These are phyloP conservation scores for Erythrophleum fordii DNA, from an alignment of 306 rosid species.

Conservation along the genomic window DNA sequence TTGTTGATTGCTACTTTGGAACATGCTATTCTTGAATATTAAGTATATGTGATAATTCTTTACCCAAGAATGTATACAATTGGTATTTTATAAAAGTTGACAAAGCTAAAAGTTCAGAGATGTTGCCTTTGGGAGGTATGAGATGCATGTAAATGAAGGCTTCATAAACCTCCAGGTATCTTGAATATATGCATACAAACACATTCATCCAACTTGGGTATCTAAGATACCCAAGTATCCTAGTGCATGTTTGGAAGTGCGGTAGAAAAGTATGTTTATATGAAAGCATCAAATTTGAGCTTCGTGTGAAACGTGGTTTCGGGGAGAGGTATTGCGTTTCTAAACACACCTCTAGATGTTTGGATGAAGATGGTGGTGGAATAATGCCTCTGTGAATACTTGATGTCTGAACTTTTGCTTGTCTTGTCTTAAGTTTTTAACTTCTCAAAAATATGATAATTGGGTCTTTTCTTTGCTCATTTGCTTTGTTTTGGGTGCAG, in stretches of 20 bases:
- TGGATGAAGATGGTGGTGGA: neutral
- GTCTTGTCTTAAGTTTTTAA: neutral
- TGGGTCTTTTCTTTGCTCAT: neutral
- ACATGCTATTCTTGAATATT: slow-evolving; percentile 18
- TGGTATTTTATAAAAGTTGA: neutral
- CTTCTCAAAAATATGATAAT: neutral
- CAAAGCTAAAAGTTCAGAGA: neutral
- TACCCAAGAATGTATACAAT: neutral
- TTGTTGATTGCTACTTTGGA: slow-evolving; percentile 20
- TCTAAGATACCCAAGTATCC: neutral
- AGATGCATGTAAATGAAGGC: neutral
- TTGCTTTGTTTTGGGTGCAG: slow-evolving; percentile 50
- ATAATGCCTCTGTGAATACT: neutral
- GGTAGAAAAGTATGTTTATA: too few species aligned
- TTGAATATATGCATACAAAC: too few species aligned
- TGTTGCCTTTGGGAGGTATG: neutral
- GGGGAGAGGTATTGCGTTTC: too few species aligned
- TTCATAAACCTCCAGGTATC: neutral
- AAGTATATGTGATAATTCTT: slow-evolving; percentile 14
- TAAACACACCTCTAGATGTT: too few species aligned
- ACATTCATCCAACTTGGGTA: neutral
- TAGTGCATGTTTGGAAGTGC: too few species aligned
- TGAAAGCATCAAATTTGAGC: too few species aligned
- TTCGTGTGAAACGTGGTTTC: too few species aligned
- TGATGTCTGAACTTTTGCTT: neutral